phyloP scores from a whole-genome alignment of 164 flowering plant species.

The Piper betle region DNA sequence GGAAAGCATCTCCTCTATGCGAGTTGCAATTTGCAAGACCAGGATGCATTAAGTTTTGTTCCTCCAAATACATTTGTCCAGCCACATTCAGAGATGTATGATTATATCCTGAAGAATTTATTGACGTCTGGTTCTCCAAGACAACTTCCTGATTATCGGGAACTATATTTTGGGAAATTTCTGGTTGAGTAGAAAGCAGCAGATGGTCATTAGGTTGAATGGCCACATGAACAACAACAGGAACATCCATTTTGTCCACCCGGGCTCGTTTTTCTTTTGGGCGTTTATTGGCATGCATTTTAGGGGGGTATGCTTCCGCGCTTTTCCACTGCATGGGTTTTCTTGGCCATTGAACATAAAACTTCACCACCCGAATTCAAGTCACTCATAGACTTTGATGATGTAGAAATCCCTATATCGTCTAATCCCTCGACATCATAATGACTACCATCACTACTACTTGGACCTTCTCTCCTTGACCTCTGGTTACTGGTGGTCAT shows the following conservation, averaged over 20 bases:
- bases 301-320: slow-evolving; percentile 10
- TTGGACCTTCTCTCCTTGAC: slow-evolving; percentile 27
- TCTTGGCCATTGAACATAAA: background rate
- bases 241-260: slow-evolving; percentile 18
- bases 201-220: slow-evolving; percentile 14
- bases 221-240: slow-evolving; percentile 32
- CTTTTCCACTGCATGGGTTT: slow-evolving; percentile 1
- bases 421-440: slow-evolving; percentile 59
- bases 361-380: slow-evolving; percentile 10
- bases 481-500: slow-evolving; percentile 19
- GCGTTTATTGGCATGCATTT: slow-evolving; percentile 19
- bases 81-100: slow-evolving; percentile 18
- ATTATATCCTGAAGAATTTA: slow-evolving; percentile 16
- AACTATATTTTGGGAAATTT: slow-evolving; percentile 13
- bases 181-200: slow-evolving; percentile 17
- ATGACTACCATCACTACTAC: slow-evolving; percentile 44
- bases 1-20: slow-evolving; percentile 18
- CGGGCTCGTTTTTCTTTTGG: slow-evolving; percentile 26
- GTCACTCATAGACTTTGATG: slow-evolving; percentile 61
- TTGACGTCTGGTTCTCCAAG: slow-evolving; percentile 14
- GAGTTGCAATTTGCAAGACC: slow-evolving; percentile 19
- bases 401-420: slow-evolving; percentile 34
- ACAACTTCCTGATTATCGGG: slow-evolving; percentile 21
- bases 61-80: slow-evolving; percentile 32
- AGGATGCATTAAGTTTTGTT: slow-evolving; percentile 30